A percentile compares a stretch with the other conserved stretches of the same genome.
Conservation (phyloP, 2,329 filamentous ascomycete species). For the Fusarium subglutinans region DNA sequence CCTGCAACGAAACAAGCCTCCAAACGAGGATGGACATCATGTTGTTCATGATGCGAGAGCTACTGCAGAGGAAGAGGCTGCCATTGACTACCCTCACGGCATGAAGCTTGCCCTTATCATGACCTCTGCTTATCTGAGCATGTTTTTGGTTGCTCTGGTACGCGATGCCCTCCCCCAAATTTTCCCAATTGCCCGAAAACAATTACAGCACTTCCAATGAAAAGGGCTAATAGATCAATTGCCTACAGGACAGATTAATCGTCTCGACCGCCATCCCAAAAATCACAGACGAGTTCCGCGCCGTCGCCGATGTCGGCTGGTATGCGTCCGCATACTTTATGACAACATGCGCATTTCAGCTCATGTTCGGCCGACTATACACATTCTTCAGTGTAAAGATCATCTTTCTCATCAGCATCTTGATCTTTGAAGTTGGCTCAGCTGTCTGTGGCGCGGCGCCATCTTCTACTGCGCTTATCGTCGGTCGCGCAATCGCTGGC, state of each 20-base stretch:
- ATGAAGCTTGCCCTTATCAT: background rate
- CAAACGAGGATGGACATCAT: background rate
- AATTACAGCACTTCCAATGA: background rate
- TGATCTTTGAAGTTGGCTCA: conserved; percentile 60
- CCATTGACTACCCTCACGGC: background rate
- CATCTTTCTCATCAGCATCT: conserved; percentile 51
- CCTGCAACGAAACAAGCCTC: background rate
- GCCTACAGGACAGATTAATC: conserved; percentile 41
- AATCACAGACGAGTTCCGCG: conserved; percentile 58
- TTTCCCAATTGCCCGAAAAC: background rate
- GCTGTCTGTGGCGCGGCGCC: conserved; percentile 53
- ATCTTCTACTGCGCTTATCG: conserved; percentile 12
- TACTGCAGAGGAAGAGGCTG: background rate
- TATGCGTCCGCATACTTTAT: conserved; percentile 62
- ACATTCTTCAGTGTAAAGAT: conserved; percentile 57
- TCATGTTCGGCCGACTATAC: conserved; percentile 53
- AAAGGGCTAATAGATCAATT: background rate
- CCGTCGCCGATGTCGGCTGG: conserved; percentile 60
- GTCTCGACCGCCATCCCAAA: conserved; percentile 61
- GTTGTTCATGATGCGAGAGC: background rate
- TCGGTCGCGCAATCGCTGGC: conserved; percentile 55
- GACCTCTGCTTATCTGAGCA: conserved; percentile 2
- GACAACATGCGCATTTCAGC: conserved; percentile 51
- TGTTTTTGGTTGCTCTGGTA: background rate
- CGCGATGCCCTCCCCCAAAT: background rate